Conservation (phyloP, 2,329 filamentous ascomycete species). For the Diaporthe batatas region DNA sequence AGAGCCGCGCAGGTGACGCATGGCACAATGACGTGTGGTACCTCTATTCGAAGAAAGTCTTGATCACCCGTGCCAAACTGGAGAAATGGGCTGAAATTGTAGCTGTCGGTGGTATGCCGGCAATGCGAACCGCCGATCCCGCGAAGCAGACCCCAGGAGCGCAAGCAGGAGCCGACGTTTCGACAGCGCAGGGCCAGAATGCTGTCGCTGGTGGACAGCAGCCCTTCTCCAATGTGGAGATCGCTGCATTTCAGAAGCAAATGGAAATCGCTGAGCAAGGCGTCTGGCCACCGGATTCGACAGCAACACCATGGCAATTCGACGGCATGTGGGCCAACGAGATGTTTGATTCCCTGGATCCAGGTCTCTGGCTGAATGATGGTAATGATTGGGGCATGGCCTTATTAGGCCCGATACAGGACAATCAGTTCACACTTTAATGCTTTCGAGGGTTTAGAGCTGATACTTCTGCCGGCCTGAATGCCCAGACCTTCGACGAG, state of each 20-base stretch:
- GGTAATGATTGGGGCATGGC: slow-evolving; percentile 31
- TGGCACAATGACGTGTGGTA: slow-evolving; percentile 63
- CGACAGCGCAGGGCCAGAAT: not conserved
- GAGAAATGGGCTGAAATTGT: slow-evolving; percentile 63
- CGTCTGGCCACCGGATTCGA: slow-evolving; percentile 18
- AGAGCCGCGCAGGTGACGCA: slow-evolving; percentile 48
- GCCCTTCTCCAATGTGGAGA: slow-evolving; percentile 1
- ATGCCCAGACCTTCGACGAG: slow-evolving; percentile 49
- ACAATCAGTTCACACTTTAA: not conserved
- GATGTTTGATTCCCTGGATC: slow-evolving; percentile 44
- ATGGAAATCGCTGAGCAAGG: slow-evolving; percentile 20
- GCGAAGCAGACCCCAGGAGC: not conserved
- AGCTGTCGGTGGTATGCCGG: slow-evolving; percentile 47
- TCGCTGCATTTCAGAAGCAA: slow-evolving; percentile 22
- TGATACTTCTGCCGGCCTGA: slow-evolving; percentile 46
- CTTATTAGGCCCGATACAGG: slow-evolving; percentile 22
- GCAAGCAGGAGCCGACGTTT: not conserved
- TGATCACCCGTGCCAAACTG: slow-evolving; percentile 60
- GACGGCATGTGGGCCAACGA: slow-evolving; percentile 43
- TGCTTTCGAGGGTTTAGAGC: no score
- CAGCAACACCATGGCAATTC: slow-evolving; percentile 40
- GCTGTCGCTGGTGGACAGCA: not conserved
- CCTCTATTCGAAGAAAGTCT: slow-evolving; percentile 61
- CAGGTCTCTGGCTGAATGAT: slow-evolving; percentile 44
- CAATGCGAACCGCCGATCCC: not conserved